Conservation (phyloP, 768 basidiomycete genomes). For the Fistulinella prunicolor region DNA sequence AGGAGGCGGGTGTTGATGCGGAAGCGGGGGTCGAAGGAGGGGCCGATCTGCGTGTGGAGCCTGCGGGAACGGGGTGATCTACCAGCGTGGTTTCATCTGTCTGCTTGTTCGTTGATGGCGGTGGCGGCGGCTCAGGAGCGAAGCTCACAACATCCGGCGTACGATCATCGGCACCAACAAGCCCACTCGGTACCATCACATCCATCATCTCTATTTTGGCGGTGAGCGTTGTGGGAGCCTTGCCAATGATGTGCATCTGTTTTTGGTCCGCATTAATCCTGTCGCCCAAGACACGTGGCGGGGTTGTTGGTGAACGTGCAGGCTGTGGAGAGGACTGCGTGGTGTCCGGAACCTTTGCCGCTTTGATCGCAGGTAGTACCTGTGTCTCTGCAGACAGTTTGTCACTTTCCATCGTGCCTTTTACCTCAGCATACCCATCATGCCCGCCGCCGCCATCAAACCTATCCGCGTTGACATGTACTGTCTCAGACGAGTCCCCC, state of each 20-base stretch:
- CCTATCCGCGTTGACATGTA: not conserved
- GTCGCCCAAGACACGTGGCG: slow-evolving; percentile 2
- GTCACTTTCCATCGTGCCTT: not conserved
- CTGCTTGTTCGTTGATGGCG: slow-evolving; percentile 28
- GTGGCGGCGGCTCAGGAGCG: slow-evolving; percentile 32
- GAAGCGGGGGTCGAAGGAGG: slow-evolving; percentile 7
- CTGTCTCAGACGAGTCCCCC: not conserved
- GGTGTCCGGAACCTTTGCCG: not conserved
- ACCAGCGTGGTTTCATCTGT: slow-evolving; percentile 11
- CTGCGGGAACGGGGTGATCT: not conserved
- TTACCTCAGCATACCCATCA: not conserved
- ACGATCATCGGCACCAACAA: slow-evolving; percentile 15
- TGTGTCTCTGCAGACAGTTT: not conserved
- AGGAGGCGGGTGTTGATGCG: slow-evolving; percentile 11
- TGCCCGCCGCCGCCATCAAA: not conserved
- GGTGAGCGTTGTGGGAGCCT: slow-evolving; percentile 8
- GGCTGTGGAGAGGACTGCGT: not conserved
- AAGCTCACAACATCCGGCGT: slow-evolving; percentile 23
- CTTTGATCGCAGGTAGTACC: not conserved
- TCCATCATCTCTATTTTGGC: slow-evolving; percentile 30
- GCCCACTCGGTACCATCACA: slow-evolving; percentile 17
- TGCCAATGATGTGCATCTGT: slow-evolving; percentile 8
- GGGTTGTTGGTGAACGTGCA: too few relatives aligned
- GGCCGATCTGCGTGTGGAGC: not conserved
- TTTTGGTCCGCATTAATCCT: slow-evolving; percentile 3